Base-by-base conservation (phyloP, 148 eudicot species). In the Vaccinium darrowii region DNA sequence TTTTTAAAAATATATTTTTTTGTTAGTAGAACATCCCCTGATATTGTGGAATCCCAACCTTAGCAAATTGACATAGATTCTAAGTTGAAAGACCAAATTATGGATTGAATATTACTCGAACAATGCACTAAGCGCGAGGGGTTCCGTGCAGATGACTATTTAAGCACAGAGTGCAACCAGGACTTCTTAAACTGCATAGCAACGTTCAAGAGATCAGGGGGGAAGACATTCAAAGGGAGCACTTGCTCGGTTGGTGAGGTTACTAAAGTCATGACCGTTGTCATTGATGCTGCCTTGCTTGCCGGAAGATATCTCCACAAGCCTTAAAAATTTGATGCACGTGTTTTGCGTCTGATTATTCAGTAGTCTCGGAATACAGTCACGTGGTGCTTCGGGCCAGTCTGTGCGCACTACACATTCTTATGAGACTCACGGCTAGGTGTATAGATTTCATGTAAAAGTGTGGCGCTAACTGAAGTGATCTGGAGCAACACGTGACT, bases 201-300 rank as follows among this genome's bases (percentile, higher is more conserved):
- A 2, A 58, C 13, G 16, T 90, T 91, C 76, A 84, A 57, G 86
- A 90, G 74, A 62, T 56, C 84, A 13, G 87, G 90, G 81, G 89
- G 77, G 5, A 89, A 63, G 72, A 86, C 91, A 8, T 92, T 92
- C 88, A 91, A 87, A 81, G 94, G 94, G 18, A 91, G 86, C 79
- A 90, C 82, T 25, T 92, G 94, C 81, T 62, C 89, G 30, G 90
- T 90, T 25, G 81, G 85, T 9, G 90, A 92, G 36, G 93, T 92
- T 84, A 89, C 87, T 33, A 33, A 87, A n/a, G 78, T 91, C 81
- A 85, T 91, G 27, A 84, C 89, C 16, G 8, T 84, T 18, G 91
- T 85, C 19, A 91, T 92, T 88, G 91, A 92, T 82, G 93, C 93
- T 89, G 94, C 94, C 75, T 84, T 92, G 81, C 81, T 91, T 67